These are phyloP conservation scores for Scedosporium apiospermum DNA, from an alignment of 2,329 filamentous ascomycete species.

Conservation along the genomic window DNA sequence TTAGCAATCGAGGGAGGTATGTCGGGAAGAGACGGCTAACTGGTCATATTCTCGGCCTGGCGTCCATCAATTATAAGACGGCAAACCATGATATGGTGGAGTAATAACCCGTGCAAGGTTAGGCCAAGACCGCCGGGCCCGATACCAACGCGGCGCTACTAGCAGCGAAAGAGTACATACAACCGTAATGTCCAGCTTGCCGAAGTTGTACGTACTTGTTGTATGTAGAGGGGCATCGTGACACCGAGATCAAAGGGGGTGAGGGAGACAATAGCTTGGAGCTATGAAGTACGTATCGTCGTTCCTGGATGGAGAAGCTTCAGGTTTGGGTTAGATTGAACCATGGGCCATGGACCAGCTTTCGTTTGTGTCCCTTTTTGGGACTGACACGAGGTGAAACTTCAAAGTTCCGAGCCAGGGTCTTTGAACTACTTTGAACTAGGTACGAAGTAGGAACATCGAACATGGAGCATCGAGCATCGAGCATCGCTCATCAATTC, in stretches of 20 bases:
- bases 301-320: not conserved
- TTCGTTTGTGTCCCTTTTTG: not conserved
- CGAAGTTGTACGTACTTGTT: too few species aligned
- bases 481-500: too few species aligned
- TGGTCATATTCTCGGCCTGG: not conserved
- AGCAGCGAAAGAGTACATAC: not conserved
- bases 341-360: not conserved
- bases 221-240: too few species aligned
- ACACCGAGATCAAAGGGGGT: too few species aligned
- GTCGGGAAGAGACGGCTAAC: not conserved
- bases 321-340: not conserved
- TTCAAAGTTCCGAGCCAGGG: not conserved
- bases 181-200: not conserved
- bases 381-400: not conserved
- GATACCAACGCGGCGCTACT: not conserved
- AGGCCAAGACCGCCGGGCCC: not conserved
- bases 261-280: too few species aligned
- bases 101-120: not conserved
- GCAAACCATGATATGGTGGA: not conserved
- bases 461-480: too few species aligned
- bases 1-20: not conserved
- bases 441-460: too few species aligned
- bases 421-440: too few species aligned
- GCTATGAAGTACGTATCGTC: not conserved
- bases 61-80: not conserved